Conservation (phyloP, 441 rosid genomes). For the Pelargonium citronellum region DNA sequence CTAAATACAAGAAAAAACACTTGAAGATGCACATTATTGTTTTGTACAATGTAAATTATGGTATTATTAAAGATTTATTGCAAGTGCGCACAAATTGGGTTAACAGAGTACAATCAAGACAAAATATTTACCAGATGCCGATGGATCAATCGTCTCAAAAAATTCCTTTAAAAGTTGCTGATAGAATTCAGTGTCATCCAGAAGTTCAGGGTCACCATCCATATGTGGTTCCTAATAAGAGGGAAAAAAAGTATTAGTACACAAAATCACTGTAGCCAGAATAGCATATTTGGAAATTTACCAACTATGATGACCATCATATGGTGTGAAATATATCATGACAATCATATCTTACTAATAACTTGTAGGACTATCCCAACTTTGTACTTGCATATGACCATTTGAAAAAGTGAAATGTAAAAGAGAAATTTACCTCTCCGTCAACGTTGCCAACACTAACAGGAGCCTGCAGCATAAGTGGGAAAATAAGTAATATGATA, state of each 20-base stretch:
- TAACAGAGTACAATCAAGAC: background rate
- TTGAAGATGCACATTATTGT: background rate
- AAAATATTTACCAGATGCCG: slow-evolving; percentile 47
- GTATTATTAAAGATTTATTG: background rate
- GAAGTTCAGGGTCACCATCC: slow-evolving; percentile 81
- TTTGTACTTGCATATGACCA: background rate
- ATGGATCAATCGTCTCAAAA: slow-evolving; percentile 65
- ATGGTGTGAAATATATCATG: background rate
- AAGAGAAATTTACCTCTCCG: slow-evolving; percentile 41
- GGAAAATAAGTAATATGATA: slow-evolving; percentile 22
- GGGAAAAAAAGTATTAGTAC: background rate
- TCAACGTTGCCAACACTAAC: slow-evolving; percentile 26
- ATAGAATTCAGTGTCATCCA: slow-evolving; percentile 81
- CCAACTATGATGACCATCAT: background rate
- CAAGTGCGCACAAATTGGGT: slow-evolving; percentile 5
- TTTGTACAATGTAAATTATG: background rate
- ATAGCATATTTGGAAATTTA: background rate
- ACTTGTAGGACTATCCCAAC: background rate
- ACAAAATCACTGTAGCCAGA: no score
- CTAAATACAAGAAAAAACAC: background rate
- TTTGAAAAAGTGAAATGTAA: background rate
- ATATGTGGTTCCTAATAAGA: slow-evolving; percentile 41
- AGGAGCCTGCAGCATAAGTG: slow-evolving; percentile 30
- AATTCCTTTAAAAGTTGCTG: slow-evolving; percentile 79
- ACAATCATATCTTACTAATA: background rate